Conservation (phyloP, 208 protist genomes). For the Plasmodiophora brassicae region DNA sequence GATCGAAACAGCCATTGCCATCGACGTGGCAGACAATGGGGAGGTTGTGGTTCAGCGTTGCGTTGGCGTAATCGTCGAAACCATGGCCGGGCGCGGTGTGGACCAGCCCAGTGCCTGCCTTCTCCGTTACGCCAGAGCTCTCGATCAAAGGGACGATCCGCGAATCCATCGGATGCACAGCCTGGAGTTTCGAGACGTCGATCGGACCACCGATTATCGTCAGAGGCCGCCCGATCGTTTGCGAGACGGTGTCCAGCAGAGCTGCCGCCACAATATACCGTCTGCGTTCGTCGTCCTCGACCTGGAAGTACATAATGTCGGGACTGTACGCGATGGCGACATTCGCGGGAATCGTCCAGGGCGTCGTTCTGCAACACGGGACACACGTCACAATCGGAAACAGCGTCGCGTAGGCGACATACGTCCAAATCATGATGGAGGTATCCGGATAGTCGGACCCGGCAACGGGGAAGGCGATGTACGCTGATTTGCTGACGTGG, state of each 20-base stretch:
- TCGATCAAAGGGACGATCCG: not conserved
- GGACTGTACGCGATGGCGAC: not conserved
- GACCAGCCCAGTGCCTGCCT: constrained; percentile 68
- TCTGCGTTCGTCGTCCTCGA: not conserved
- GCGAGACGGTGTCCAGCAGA: not conserved
- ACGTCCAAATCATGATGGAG: constrained; percentile 14
- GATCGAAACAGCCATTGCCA: constrained; percentile 56
- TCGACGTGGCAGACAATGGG: constrained; percentile 57
- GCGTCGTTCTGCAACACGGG: too few relatives aligned
- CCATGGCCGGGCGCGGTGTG: constrained; percentile 75
- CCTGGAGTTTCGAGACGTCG: not conserved
- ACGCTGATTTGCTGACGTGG: constrained; percentile 29
- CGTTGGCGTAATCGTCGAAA: constrained; percentile 57
- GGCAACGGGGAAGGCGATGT: constrained; percentile 18
- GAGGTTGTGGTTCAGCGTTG: constrained; percentile 39
- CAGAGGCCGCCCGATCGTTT: not conserved
- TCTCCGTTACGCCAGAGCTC: constrained; percentile 56
- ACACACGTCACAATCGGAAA: too few relatives aligned
- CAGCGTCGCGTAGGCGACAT: too few relatives aligned
- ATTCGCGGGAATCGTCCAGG: not conserved
- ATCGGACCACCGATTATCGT: not conserved
- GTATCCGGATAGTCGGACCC: not conserved
- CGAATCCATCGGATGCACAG: not conserved
- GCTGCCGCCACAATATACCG: not conserved
- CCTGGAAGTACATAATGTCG: not conserved